Conservation (phyloP, 2,329 filamentous ascomycete genomes). For the Sodiomyces alkalinus region DNA sequence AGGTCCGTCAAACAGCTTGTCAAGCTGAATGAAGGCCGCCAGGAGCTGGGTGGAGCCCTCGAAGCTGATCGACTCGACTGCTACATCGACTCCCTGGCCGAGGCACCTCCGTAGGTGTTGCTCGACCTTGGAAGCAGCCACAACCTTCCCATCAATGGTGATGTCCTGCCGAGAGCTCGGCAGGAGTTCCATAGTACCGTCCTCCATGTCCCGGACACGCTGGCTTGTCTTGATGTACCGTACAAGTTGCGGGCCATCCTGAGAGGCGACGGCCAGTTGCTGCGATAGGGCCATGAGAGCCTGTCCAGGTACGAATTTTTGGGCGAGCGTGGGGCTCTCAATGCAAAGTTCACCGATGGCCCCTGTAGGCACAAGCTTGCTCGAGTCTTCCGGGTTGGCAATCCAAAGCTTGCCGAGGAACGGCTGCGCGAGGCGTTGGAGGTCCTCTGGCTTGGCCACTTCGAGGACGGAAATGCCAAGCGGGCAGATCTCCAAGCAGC, state of each 20-base stretch:
- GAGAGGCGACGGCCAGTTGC: slow-evolving; percentile 8
- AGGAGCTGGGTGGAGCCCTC: slow-evolving; percentile 25
- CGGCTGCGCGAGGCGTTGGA: slow-evolving; percentile 29
- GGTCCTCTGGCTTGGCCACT: slow-evolving; percentile 19
- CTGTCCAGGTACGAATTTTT: slow-evolving; percentile 17
- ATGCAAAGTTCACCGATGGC: slow-evolving; percentile 44
- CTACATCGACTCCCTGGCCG: slow-evolving; percentile 29
- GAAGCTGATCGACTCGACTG: slow-evolving; percentile 31
- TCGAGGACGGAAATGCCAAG: slow-evolving; percentile 33
- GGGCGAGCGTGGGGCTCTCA: slow-evolving; percentile 35
- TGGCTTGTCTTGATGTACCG: slow-evolving; percentile 35
- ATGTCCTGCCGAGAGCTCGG: slow-evolving; percentile 26
- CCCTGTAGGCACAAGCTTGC: slow-evolving; percentile 35
- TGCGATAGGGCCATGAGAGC: slow-evolving; percentile 13
- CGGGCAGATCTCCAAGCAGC: slow-evolving; percentile 34
- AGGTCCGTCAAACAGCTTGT: slow-evolving; percentile 19
- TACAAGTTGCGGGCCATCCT: slow-evolving; percentile 13
- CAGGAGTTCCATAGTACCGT: slow-evolving; percentile 32
- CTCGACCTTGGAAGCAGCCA: slow-evolving; percentile 30
- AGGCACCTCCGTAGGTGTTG: slow-evolving; percentile 29
- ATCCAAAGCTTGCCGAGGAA: slow-evolving; percentile 35
- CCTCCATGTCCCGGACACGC: slow-evolving; percentile 30
- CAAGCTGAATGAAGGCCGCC: slow-evolving; percentile 33
- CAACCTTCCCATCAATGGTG: slow-evolving; percentile 20
- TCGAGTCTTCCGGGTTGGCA: slow-evolving; percentile 34